Evolutionary conservation across 495 filamentous ascomycete genomes (phyloP).

Genomic region (Aspergillus bridgeri): DNA sequence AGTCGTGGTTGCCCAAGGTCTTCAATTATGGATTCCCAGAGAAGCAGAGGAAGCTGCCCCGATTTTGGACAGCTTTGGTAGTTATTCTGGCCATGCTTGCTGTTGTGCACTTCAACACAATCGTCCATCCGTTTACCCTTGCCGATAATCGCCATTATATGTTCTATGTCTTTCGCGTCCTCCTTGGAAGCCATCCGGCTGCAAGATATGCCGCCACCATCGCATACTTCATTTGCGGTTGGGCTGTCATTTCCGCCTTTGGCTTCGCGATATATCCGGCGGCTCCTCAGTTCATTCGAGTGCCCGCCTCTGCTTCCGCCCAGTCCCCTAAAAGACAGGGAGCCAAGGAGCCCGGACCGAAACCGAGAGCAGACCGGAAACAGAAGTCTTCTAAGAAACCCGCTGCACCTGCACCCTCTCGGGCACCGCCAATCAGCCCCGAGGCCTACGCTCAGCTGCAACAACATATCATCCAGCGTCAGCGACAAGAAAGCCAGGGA

Average conservation of each 20-base stretch:
- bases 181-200: constrained; percentile 59
- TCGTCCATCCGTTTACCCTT: constrained; percentile 92
- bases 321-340: constrained; percentile 6
- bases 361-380: constrained; percentile 25
- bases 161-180: constrained; percentile 91
- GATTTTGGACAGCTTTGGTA: constrained; percentile 28
- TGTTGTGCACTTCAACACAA: constrained; percentile 77
- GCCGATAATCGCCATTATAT: constrained; percentile 97
- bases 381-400: constrained; percentile 23
- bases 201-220: constrained; percentile 66
- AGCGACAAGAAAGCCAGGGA: constrained; percentile 26
- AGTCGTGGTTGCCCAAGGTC: constrained; percentile 32
- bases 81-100: constrained; percentile 48
- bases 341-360: constrained; percentile 25
- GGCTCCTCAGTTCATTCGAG: constrained; percentile 24
- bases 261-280: constrained; percentile 32
- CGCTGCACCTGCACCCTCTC: constrained; percentile 2
- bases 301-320: constrained; percentile 17
- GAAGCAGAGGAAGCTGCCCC: constrained; percentile 37
- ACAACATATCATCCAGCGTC: constrained; percentile 33
- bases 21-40: constrained; percentile 34
- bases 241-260: constrained; percentile 55
- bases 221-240: constrained; percentile 60
- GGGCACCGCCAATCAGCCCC: constrained; percentile 25
- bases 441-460: constrained; percentile 35